phyloP scores from a whole-genome alignment of 768 basidiomycete species.

The Pleurotus cornucopiae region DNA sequence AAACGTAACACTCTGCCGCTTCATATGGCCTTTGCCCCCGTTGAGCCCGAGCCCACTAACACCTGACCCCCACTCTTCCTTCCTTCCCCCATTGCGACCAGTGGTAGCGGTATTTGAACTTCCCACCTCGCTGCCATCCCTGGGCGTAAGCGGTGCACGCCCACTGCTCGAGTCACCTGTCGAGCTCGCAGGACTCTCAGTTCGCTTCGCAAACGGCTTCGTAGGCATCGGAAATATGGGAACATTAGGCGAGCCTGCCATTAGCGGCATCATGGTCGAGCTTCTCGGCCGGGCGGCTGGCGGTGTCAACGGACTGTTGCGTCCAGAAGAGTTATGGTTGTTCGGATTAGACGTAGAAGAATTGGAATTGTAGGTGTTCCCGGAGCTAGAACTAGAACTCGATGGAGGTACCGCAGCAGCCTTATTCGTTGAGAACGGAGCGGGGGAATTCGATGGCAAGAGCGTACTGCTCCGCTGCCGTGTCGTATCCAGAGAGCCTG shows the following conservation, averaged over 20 bases:
- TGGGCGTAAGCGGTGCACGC: conserved; percentile 68
- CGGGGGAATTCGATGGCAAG: conserved; percentile 22
- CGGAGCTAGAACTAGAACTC: not conserved
- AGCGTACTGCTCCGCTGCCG: conserved; percentile 40
- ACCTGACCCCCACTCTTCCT: conserved; percentile 24
- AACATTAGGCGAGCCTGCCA: conserved; percentile 20
- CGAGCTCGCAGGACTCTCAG: conserved; percentile 79
- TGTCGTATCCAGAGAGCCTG: conserved; percentile 7
- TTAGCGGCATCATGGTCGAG: conserved; percentile 12
- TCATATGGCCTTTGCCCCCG: conserved; percentile 29
- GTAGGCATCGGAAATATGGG: conserved; percentile 16
- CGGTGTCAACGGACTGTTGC: conserved; percentile 8
- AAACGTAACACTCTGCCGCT: conserved; percentile 68
- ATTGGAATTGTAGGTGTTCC: conserved; percentile 5
- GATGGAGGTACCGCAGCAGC: not conserved
- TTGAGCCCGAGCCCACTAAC: conserved; percentile 28
- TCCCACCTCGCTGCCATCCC: conserved; percentile 69
- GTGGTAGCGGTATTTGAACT: conserved; percentile 15
- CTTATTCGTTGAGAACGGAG: conserved; percentile 10
- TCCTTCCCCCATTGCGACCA: conserved; percentile 13
- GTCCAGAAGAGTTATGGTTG: conserved; percentile 7
- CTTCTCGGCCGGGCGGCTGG: conserved; percentile 9
- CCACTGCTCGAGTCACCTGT: conserved; percentile 84
- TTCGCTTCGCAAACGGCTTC: conserved; percentile 54
- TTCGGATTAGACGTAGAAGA: conserved; percentile 10